Evolutionary conservation across 768 basidiomycete genomes (phyloP).

Genomic region (Gautieria morchelliformis): DNA sequence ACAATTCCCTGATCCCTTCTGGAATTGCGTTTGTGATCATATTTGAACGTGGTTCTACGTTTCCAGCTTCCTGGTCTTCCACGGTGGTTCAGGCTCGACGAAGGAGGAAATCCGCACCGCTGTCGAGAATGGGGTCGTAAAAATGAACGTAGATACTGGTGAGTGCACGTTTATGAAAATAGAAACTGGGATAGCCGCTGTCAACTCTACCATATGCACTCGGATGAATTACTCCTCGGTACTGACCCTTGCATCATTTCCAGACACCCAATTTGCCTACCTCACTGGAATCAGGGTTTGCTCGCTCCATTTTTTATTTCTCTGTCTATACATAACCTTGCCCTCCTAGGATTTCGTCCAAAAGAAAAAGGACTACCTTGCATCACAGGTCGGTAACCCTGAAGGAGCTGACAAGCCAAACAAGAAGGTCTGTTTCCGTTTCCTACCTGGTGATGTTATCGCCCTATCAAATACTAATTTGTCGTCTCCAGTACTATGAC

Average conservation of each 20-base stretch:
- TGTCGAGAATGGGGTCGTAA: conserved; percentile 87
- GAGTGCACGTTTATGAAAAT: conserved; percentile 5
- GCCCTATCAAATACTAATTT: not conserved
- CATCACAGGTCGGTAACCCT: conserved; percentile 92
- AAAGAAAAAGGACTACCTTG: conserved; percentile 82
- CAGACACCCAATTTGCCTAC: conserved; percentile 87
- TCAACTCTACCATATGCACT: not conserved
- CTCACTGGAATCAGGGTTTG: conserved; percentile 70
- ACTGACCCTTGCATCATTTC: conserved; percentile 1
- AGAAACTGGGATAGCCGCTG: no score
- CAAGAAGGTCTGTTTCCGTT: conserved; percentile 67
- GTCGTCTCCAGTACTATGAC: conserved; percentile 61
- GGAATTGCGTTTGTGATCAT: not conserved
- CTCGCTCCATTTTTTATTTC: not conserved
- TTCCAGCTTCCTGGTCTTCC: conserved; percentile 95
- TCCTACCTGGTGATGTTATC: not conserved
- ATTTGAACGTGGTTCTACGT: conserved; percentile 1
- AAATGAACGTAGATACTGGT: conserved; percentile 98
- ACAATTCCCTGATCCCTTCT: no score
- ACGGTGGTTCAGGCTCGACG: conserved; percentile 96
- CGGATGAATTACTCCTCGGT: not conserved
- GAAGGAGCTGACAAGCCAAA: conserved; percentile 96
- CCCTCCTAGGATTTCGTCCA: conserved; percentile 68
- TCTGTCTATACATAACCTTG: not conserved
- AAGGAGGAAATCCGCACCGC: conserved; percentile 93